Evolutionary conservation across 495 filamentous ascomycete species (phyloP).

Genomic region (Trichoderma asperelloides): DNA sequence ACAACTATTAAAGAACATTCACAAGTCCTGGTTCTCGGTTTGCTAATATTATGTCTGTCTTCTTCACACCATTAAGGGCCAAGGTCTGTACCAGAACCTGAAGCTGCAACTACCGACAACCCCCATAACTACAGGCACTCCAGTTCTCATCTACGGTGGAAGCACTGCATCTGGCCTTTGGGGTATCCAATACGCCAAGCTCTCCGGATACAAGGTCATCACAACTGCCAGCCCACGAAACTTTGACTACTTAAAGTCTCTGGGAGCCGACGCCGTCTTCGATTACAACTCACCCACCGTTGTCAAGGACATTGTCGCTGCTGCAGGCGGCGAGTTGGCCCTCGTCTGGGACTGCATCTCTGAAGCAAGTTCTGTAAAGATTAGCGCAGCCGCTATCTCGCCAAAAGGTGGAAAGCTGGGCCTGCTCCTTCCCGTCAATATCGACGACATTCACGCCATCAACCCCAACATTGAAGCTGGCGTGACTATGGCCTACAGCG

Average conservation of each 20-base stretch:
- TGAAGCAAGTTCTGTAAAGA: conserved; percentile 9
- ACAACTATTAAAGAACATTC: not conserved
- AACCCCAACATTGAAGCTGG: conserved; percentile 22
- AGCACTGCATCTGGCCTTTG: conserved; percentile 39
- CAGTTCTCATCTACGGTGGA: conserved; percentile 44
- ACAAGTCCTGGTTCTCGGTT: too few species aligned
- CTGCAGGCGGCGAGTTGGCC: conserved; percentile 19
- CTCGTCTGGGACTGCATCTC: conserved; percentile 30
- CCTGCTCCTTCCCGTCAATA: conserved; percentile 18
- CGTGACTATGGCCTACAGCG: conserved; percentile 24
- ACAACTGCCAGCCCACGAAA: conserved; percentile 36
- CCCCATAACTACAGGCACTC: conserved; percentile 18
- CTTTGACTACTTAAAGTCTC: conserved; percentile 28
- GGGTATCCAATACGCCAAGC: conserved; percentile 37
- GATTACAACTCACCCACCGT: conserved; percentile 36
- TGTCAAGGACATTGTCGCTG: conserved; percentile 24
- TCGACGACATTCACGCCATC: conserved; percentile 14
- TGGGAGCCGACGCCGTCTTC: conserved; percentile 36
- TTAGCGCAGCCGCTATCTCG: conserved; percentile 23
- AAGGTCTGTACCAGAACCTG: conserved; percentile 36
- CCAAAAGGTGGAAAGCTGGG: conserved; percentile 17
- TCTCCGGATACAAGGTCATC: conserved; percentile 36
- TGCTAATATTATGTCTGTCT: not conserved
- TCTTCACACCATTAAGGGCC: conserved; percentile 19
- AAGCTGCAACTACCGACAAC: conserved; percentile 26